phyloP scores from a whole-genome alignment of 1,284 basidiomycete genomes.

The Pulveroboletus sp. region DNA sequence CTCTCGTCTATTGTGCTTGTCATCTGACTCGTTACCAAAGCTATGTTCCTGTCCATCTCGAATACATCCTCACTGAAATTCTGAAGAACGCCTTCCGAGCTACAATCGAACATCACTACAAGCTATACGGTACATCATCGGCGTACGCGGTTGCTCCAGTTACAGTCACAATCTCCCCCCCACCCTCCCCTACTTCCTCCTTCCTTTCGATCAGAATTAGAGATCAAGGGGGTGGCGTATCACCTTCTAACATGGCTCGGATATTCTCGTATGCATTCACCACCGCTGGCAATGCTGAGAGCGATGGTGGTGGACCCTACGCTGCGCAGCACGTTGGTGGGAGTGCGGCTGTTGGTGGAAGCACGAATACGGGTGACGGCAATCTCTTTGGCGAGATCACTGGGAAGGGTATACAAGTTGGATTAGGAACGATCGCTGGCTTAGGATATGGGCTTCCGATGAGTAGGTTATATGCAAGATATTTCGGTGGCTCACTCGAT shows the following conservation, averaged over 20 bases:
- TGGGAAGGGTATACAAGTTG: conserved; percentile 71
- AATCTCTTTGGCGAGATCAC: conserved; percentile 77
- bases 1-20: not conserved
- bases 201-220: conserved; percentile 79
- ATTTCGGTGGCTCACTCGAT: conserved; percentile 79
- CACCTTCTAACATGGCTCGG: conserved; percentile 68
- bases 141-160: conserved; percentile 58
- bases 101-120: conserved; percentile 75
- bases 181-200: conserved; percentile 42
- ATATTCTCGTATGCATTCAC: conserved; percentile 93
- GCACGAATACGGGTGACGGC: conserved; percentile 48
- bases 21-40: conserved; percentile 42
- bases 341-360: conserved; percentile 57
- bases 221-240: conserved; percentile 85
- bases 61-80: conserved; percentile 85
- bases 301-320: conserved; percentile 66
- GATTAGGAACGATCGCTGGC: conserved; percentile 64
- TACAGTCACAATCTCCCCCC: conserved; percentile 69
- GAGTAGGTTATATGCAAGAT: conserved; percentile 80
- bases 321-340: conserved; percentile 73
- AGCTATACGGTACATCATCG: conserved; percentile 41
- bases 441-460: conserved; percentile 85
- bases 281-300: conserved; percentile 50
- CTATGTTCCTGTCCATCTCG: conserved; percentile 86
- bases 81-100: conserved; percentile 91